Base-by-base conservation (phyloP, 1,284 basidiomycete species). In the Xerocomus amazonicus region DNA sequence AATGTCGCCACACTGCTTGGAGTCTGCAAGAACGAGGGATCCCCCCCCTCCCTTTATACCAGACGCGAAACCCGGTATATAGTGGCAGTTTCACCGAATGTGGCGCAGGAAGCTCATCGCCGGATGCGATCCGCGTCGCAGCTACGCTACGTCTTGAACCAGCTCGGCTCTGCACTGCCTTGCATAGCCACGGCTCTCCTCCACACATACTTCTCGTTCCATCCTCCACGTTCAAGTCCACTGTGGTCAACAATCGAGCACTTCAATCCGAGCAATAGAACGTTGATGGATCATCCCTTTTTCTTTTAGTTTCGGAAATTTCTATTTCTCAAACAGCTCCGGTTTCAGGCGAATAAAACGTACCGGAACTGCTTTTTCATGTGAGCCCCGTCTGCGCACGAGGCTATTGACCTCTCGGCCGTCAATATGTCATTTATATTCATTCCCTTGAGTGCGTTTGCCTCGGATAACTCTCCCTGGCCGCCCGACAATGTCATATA, bases 201-300 rank as follows among this genome's bases (percentile, higher is more conserved):
- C 55, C 55, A 51, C 32, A 36, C 32, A 47, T 41, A 47, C 47
- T 49, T 32, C 9, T 35, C 39, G 8, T 27, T 40, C 43, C 27
- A 43, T 37, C 19, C 12, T 19, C 28, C 37, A 29, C n/a, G 36
- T 41, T 48, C 55, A 42, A 8, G 43, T 39, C 26, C 33, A 16
- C 16, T 60, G 57, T 63, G 59, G 61, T 63, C 65, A 42, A 61
- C 54, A 27, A 16, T 48, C 27, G n/a, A 31, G 23, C n/a, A 13
- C 44, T 14, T 31, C 33, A 23, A 23, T 23, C 19, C 19, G 4
- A 23, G 19, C 19, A 23, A 23, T 23, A 23, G 19, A 23, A 23
- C 19, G 4, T 23, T 23, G 3, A 23, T 23, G 19, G 19, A 23
- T 4, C 19, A 4, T 23, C 4, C 19, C 19, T 23, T 23, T 23